A percentile compares a stretch with the other conserved stretches of the same genome.
These are phyloP conservation scores for Mycena leptocephala DNA, from an alignment of 768 basidiomycete species.

Conservation along the genomic window DNA sequence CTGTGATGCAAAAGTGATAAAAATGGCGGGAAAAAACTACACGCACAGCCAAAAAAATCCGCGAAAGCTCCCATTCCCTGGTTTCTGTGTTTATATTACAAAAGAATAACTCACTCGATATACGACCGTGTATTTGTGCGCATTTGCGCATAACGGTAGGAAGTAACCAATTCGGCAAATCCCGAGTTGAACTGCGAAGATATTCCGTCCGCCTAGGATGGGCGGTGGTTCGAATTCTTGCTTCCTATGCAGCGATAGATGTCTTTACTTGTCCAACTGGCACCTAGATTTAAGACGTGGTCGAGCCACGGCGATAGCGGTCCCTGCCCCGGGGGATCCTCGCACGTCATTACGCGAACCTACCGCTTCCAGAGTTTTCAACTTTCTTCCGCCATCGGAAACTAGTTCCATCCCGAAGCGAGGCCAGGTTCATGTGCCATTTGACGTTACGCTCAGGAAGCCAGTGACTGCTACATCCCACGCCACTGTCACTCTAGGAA, in stretches of 20 bases:
- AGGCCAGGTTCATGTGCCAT: too few relatives aligned
- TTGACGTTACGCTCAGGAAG: too few relatives aligned
- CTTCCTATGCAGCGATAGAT: background rate
- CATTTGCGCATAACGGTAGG: background rate
- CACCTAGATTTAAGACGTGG: background rate
- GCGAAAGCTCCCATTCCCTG: too few relatives aligned
- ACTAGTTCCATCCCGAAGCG: too few relatives aligned
- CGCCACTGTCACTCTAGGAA: too few relatives aligned
- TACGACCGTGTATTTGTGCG: background rate
- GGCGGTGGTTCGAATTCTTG: background rate
- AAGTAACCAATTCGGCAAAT: background rate
- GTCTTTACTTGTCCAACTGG: too few relatives aligned
- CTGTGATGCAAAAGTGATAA: too few relatives aligned
- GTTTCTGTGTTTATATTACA: too few relatives aligned
- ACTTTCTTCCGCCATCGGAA: background rate
- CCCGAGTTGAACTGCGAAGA: slow-evolving; percentile 12
- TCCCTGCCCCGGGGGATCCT: slow-evolving; percentile 10
- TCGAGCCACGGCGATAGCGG: slow-evolving; percentile 5
- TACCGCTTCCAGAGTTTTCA: background rate
- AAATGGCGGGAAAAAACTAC: too few relatives aligned
- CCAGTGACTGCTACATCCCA: too few relatives aligned
- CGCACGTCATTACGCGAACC: background rate
- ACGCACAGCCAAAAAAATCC: too few relatives aligned
- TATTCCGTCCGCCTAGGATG: slow-evolving; percentile 22
- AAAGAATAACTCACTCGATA: too few relatives aligned